A percentile compares a stretch with the other conserved stretches of the same genome.
These are phyloP conservation scores for Botrytis deweyae DNA, from an alignment of 2,329 filamentous ascomycete genomes.

Conservation along the genomic window DNA sequence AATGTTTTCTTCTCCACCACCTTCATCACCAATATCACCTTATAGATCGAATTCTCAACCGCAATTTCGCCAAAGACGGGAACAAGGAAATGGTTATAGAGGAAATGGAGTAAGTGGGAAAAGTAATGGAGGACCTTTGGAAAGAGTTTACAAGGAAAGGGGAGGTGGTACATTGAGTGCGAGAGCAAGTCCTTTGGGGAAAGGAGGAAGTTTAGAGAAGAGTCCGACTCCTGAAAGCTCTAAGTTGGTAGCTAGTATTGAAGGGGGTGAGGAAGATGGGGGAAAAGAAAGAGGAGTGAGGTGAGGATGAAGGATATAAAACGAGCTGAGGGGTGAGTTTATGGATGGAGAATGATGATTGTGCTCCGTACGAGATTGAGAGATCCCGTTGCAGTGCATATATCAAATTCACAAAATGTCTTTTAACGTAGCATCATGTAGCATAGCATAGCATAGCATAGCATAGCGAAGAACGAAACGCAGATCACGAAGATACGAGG, in stretches of 20 bases:
- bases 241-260: neutral
- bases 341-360: too few relatives aligned
- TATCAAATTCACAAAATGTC: neutral
- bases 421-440: neutral
- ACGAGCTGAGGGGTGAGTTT: neutral
- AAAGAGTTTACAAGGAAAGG: constrained; percentile 2
- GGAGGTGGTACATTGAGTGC: neutral
- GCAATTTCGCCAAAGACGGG: neutral
- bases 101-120: neutral
- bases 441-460: neutral
- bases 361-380: neutral
- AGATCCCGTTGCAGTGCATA: neutral
- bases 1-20: neutral
- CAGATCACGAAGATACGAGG: neutral
- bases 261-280: neutral
- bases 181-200: constrained; percentile 16
- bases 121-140: neutral
- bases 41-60: constrained; percentile 2
- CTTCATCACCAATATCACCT: constrained; percentile 13
- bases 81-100: neutral
- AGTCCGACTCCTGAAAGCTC: neutral
- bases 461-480: neutral
- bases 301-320: neutral
- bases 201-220: constrained; percentile 3
- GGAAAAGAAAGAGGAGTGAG: too few relatives aligned